A percentile compares a stretch with the other conserved stretches of the same genome.
Evolutionary conservation across 805 yeast species (phyloP).

Genomic region (Myxozyma nipponensis): DNA sequence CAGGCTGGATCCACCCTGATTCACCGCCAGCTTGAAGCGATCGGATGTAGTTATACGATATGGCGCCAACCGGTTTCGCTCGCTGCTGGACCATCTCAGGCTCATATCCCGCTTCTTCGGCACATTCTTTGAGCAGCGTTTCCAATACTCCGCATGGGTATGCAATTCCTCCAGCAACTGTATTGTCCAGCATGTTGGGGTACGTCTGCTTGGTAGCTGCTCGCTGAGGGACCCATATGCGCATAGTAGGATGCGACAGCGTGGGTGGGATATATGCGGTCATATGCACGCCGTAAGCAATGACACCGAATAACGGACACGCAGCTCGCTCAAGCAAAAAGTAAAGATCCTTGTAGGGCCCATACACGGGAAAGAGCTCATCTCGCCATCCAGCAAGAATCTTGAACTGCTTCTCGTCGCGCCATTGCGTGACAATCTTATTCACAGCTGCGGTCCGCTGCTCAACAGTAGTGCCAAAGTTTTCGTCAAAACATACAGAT

Average conservation of each 20-base stretch:
- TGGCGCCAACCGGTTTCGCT: slow-evolving; percentile 55
- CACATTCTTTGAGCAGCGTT: slow-evolving; percentile 79
- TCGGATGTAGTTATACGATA: slow-evolving; percentile 51
- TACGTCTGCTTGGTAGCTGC: slow-evolving; percentile 75
- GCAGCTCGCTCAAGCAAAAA: slow-evolving; percentile 74
- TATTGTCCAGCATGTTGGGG: slow-evolving; percentile 88
- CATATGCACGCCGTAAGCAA: slow-evolving; percentile 86
- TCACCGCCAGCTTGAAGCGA: slow-evolving; percentile 40
- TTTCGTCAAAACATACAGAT: slow-evolving; percentile 35
- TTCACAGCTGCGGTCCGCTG: slow-evolving; percentile 41
- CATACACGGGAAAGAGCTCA: slow-evolving; percentile 73
- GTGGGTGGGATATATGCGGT: slow-evolving; percentile 68
- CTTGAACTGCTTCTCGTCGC: slow-evolving; percentile 34
- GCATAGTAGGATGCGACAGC: slow-evolving; percentile 43
- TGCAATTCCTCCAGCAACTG: slow-evolving; percentile 93
- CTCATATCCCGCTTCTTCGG: slow-evolving; percentile 83
- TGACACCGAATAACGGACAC: slow-evolving; percentile 75
- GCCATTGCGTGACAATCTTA: slow-evolving; percentile 35
- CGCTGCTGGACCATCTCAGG: slow-evolving; percentile 47
- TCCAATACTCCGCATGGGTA: slow-evolving; percentile 70
- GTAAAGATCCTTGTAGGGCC: slow-evolving; percentile 54
- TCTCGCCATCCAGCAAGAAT: slow-evolving; percentile 65
- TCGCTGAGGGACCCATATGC: slow-evolving; percentile 78
- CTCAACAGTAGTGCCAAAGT: slow-evolving; percentile 41
- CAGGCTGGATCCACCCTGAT: slow-evolving; percentile 74